Percentiles rank a stretch among this genome's conserved stretches.
phyloP scores from a whole-genome alignment of 805 yeast genomes.

The Maudiozyma turicensis region DNA sequence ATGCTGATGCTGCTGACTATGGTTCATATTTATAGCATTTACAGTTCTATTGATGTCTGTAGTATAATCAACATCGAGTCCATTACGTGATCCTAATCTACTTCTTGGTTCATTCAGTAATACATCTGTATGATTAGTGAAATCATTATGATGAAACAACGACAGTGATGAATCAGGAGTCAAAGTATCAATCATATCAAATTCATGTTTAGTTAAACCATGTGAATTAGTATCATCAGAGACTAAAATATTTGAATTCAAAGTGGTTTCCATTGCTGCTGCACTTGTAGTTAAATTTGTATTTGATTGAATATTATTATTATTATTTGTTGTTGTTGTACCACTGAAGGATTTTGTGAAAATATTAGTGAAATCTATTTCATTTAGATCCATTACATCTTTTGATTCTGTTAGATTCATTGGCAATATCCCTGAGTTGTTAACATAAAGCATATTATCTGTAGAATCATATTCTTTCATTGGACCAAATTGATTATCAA shows the following conservation, averaged over 20 bases:
- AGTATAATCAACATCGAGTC: background rate
- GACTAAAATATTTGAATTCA: background rate
- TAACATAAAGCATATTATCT: background rate
- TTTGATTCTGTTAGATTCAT: background rate
- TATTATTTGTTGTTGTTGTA: background rate
- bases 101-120: background rate
- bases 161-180: background rate
- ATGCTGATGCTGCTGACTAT: too few species aligned
- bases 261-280: background rate
- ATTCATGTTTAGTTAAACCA: background rate
- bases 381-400: slow-evolving; percentile 18
- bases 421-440: background rate
- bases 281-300: background rate
- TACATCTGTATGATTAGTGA: background rate
- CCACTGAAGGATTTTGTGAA: slow-evolving; percentile 18
- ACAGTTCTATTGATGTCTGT: too few species aligned
- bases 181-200: background rate
- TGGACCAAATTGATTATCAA: slow-evolving; percentile 1
- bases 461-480: background rate
- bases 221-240: background rate
- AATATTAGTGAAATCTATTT: slow-evolving; percentile 29
- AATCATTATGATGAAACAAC: background rate
- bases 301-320: background rate
- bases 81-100: background rate
- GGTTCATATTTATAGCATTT: too few species aligned